Conservation (phyloP, 169 alveolate species). For the Babesia gibsoni region DNA sequence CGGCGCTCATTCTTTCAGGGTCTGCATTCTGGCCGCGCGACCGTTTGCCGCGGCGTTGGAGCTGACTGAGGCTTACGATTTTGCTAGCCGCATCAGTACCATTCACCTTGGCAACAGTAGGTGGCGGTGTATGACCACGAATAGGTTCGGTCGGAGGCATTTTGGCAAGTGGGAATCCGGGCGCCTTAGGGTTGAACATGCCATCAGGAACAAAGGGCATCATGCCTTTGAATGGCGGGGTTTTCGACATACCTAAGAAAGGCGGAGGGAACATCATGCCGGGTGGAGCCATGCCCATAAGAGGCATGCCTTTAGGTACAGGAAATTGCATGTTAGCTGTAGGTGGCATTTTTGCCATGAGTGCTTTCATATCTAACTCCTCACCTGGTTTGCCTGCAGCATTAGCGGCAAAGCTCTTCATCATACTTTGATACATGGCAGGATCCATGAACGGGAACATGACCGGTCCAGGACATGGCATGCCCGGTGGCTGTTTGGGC, state of each 20-base stretch:
- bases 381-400: slow-evolving; percentile 45
- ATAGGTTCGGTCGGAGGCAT: not conserved
- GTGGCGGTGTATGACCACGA: slow-evolving; percentile 8
- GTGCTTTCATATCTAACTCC: slow-evolving; percentile 46
- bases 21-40: slow-evolving; percentile 1
- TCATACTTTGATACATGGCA: slow-evolving; percentile 40
- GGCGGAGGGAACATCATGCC: slow-evolving; percentile 32
- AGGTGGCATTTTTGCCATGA: slow-evolving; percentile 37
- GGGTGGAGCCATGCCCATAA: slow-evolving; percentile 30
- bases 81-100: not conserved
- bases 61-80: slow-evolving; percentile 3
- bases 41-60: slow-evolving; percentile 15
- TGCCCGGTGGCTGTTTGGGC: slow-evolving; percentile 42
- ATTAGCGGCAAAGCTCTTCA: slow-evolving; percentile 25
- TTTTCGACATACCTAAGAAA: slow-evolving; percentile 34
- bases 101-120: not conserved
- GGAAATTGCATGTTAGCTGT: slow-evolving; percentile 42
- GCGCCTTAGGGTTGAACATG: slow-evolving; percentile 8
- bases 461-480: slow-evolving; percentile 17
- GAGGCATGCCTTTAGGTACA: slow-evolving; percentile 31
- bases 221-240: slow-evolving; percentile 22
- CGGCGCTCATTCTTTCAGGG: slow-evolving; percentile 56
- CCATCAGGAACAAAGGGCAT: slow-evolving; percentile 7
- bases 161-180: not conserved
- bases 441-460: slow-evolving; percentile 42